phyloP scores from a whole-genome alignment of 2,329 filamentous ascomycete species.

The Aureobasidium sp. region DNA sequence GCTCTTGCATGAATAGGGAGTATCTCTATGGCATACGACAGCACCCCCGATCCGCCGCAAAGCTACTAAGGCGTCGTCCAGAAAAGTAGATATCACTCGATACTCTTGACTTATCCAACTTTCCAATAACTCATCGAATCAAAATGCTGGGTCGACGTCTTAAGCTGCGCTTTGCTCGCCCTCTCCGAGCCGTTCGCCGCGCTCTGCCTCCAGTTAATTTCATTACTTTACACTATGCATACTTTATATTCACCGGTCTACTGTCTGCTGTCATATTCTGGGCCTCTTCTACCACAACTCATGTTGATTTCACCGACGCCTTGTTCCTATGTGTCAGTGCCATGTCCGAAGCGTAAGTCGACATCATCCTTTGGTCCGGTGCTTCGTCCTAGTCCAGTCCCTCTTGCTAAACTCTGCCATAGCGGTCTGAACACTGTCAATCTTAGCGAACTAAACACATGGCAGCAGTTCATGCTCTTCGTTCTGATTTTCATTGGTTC shows the following conservation, averaged over 20 bases:
- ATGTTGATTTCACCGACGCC: conserved; percentile 56
- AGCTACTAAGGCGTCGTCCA: conserved; percentile 11
- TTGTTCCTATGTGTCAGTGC: conserved; percentile 60
- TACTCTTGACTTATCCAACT: neutral
- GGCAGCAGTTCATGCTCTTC: conserved; percentile 61
- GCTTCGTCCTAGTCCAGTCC: neutral
- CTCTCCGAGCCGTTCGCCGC: conserved; percentile 11
- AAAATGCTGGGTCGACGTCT: conserved; percentile 7
- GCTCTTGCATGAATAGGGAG: conserved; percentile 10
- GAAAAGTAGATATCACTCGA: neutral
- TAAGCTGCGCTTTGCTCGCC: conserved; percentile 9
- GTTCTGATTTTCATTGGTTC: conserved; percentile 60
- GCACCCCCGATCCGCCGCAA: neutral
- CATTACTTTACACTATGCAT: conserved; percentile 54
- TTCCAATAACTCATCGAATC: neutral
- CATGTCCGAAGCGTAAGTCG: conserved; percentile 52
- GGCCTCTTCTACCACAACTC: conserved; percentile 46
- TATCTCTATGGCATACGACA: conserved; percentile 7
- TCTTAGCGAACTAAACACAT: conserved; percentile 56
- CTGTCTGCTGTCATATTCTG: conserved; percentile 56
- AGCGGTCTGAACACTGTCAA: conserved; percentile 60
- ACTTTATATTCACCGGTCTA: conserved; percentile 54
- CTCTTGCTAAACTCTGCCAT: neutral
- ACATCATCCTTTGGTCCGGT: neutral
- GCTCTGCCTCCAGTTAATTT: conserved; percentile 26